Conservation (phyloP, 2,329 filamentous ascomycete genomes). For the Dothidotthia symphoricarpi region DNA sequence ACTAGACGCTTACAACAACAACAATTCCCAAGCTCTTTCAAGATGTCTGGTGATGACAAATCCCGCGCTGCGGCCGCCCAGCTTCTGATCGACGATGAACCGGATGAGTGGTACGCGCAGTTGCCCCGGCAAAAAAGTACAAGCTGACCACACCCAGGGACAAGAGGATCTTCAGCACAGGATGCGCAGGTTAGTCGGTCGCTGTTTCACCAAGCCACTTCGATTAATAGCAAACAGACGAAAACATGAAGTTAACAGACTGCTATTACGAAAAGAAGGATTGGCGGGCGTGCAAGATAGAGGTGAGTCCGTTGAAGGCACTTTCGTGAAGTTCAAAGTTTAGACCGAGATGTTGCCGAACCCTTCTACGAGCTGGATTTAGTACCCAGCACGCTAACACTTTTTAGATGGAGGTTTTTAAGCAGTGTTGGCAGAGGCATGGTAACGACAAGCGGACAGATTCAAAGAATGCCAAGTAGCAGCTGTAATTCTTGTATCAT, state of each 20-base stretch:
- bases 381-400: neutral
- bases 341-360: constrained; percentile 30
- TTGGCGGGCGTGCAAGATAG: constrained; percentile 82
- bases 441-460: constrained; percentile 82
- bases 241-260: constrained; percentile 88
- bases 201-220: too few relatives aligned
- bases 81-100: constrained; percentile 72
- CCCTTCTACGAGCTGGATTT: constrained; percentile 3
- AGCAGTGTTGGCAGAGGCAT: constrained; percentile 85
- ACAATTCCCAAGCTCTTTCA: constrained; percentile 9
- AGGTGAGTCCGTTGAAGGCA: constrained; percentile 60
- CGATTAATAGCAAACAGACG: constrained; percentile 56
- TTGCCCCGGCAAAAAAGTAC: constrained; percentile 12
- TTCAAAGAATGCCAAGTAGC: constrained; percentile 62
- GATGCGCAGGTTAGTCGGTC: constrained; percentile 75
- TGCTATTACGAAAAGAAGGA: constrained; percentile 97
- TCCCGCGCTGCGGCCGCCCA: constrained; percentile 35
- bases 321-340: too few relatives aligned
- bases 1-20: constrained; percentile 3
- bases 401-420: constrained; percentile 80
- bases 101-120: constrained; percentile 81
- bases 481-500: constrained; percentile 1
- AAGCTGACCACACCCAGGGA: constrained; percentile 61
- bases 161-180: constrained; percentile 95
- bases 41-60: constrained; percentile 61